Evolutionary conservation across 1,284 basidiomycete species (phyloP).

Genomic region (Irpex sp.): DNA sequence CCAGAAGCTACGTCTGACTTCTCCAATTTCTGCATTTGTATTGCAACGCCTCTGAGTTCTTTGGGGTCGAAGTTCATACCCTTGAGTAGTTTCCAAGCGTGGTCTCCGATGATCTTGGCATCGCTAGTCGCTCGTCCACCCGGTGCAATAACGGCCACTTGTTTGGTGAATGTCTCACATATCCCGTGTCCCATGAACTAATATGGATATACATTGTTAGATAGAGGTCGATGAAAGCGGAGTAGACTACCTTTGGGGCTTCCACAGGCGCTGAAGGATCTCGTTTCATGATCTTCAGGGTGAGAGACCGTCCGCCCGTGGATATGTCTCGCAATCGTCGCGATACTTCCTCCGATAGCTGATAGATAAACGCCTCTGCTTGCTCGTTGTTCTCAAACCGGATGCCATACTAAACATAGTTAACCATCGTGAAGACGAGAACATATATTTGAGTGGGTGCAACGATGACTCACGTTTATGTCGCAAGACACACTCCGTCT

Average conservation of each 20-base stretch:
- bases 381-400: constrained; percentile 83
- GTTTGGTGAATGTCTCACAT: constrained; percentile 83
- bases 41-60: constrained; percentile 91
- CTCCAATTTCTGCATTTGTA: constrained; percentile 91
- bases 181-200: constrained; percentile 92
- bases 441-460: too few relatives aligned
- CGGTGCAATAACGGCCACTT: constrained; percentile 53
- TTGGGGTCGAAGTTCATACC: constrained; percentile 75
- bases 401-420: constrained; percentile 77
- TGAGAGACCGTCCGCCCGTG: constrained; percentile 71
- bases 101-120: constrained; percentile 65
- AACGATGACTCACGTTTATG: constrained; percentile 68
- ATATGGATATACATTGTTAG: constrained; percentile 1
- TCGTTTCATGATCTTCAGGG: constrained; percentile 87
- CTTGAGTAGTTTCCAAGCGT: constrained; percentile 75
- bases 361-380: constrained; percentile 73
- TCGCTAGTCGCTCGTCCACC: constrained; percentile 75
- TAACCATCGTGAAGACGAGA: constrained; percentile 14
- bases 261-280: constrained; percentile 86
- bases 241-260: constrained; percentile 73
- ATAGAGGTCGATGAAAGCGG: background rate
- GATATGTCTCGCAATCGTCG: constrained; percentile 64
- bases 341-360: constrained; percentile 76
- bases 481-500: constrained; percentile 89
- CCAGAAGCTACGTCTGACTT: constrained; percentile 7